A percentile compares a stretch with the other conserved stretches of the same genome.
Conservation (phyloP, 2,329 filamentous ascomycete species). For the Pochonia chlamydosporia region DNA sequence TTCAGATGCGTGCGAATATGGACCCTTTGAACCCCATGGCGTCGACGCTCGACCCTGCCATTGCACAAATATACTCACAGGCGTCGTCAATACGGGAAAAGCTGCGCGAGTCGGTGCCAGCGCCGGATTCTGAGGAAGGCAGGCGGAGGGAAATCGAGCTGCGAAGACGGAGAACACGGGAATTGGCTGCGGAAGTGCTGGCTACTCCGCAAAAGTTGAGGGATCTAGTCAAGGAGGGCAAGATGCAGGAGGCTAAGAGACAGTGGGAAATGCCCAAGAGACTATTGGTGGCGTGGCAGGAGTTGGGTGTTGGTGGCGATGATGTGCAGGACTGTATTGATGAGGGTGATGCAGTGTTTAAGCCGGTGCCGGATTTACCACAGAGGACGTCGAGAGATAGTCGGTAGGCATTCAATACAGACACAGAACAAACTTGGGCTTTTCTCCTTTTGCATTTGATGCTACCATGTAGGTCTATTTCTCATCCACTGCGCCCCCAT, state of each 20-base stretch:
- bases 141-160: constrained; percentile 26
- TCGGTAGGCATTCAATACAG: neutral
- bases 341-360: constrained; percentile 47
- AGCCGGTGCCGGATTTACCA: constrained; percentile 12
- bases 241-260: constrained; percentile 51
- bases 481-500: too few species aligned
- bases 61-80: constrained; percentile 66
- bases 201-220: constrained; percentile 55
- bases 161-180: constrained; percentile 36
- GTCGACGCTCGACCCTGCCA: constrained; percentile 65
- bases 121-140: constrained; percentile 35
- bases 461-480: too few species aligned
- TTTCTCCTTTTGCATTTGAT: neutral
- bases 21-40: constrained; percentile 71
- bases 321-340: constrained; percentile 49
- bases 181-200: constrained; percentile 58
- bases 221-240: constrained; percentile 52
- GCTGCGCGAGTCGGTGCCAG: constrained; percentile 41
- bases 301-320: constrained; percentile 46
- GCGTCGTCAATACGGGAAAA: constrained; percentile 49
- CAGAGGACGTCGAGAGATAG: constrained; percentile 14
- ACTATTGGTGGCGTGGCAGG: constrained; percentile 48
- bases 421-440: neutral
- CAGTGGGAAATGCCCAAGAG: constrained; percentile 50
- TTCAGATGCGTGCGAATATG: constrained; percentile 79